Percentiles rank a stretch among this genome's conserved stretches.
These are phyloP conservation scores for Phanerochaete carnosa DNA, from an alignment of 768 basidiomycete genomes.

Conservation along the genomic window DNA sequence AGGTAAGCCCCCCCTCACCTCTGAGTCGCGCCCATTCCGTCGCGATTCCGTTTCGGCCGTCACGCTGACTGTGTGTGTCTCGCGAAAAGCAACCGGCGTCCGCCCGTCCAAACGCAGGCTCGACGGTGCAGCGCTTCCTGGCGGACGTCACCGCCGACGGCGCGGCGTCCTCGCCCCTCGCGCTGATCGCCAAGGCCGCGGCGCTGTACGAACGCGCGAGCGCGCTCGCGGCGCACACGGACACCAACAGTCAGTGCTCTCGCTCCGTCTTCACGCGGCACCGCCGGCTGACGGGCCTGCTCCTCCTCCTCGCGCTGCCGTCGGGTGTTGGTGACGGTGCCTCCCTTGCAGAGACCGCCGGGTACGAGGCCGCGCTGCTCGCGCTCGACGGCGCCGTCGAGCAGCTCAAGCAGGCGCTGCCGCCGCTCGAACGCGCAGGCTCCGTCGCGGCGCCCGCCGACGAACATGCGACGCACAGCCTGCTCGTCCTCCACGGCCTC, in stretches of 20 bases:
- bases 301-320: neutral
- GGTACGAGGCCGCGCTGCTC: slow-evolving; percentile 1
- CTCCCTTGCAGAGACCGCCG: slow-evolving; percentile 2
- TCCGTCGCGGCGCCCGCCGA: neutral
- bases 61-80: neutral
- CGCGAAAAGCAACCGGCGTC: slow-evolving; percentile 1
- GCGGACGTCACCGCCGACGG: neutral
- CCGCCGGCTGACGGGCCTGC: neutral
- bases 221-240: slow-evolving; percentile 7
- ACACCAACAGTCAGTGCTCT: slow-evolving; percentile 1
- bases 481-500: slow-evolving; percentile 7
- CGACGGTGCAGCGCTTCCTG: slow-evolving; percentile 9
- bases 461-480: slow-evolving; percentile 4
- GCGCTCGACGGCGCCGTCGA: slow-evolving; percentile 9
- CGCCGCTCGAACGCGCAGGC: slow-evolving; percentile 4
- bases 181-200: slow-evolving; percentile 10
- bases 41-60: neutral
- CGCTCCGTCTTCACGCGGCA: neutral
- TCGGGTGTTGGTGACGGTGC: too few relatives aligned
- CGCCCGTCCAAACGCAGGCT: slow-evolving; percentile 1
- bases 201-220: slow-evolving; percentile 17
- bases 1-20: slow-evolving; percentile 12
- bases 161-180: slow-evolving; percentile 2
- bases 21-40: neutral
- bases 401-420: slow-evolving; percentile 8